These are phyloP conservation scores for Lippia alba DNA, from an alignment of 305 asterid genomes.

Conservation along the genomic window DNA sequence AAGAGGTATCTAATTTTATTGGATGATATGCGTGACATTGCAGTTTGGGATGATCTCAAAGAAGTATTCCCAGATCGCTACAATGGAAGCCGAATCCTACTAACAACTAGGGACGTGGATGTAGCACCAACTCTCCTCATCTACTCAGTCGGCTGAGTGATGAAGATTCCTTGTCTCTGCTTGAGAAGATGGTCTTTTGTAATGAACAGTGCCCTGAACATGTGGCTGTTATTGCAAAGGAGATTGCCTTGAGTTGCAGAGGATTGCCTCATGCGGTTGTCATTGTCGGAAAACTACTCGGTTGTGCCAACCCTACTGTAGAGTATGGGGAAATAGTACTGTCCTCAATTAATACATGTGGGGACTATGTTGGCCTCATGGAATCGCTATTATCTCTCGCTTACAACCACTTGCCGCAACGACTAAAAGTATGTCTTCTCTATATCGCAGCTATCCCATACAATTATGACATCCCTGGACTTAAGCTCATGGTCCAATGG, in stretches of 20 bases:
- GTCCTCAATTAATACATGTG: background rate
- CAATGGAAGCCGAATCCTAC: too few species aligned
- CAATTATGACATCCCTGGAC: background rate
- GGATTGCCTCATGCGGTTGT: too few species aligned
- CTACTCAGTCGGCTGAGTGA: too few species aligned
- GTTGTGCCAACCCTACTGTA: background rate
- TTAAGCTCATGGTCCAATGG: conserved; percentile 27
- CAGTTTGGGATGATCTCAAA: too few species aligned
- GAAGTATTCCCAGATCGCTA: too few species aligned
- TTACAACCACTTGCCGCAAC: conserved; percentile 23
- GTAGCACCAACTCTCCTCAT: too few species aligned
- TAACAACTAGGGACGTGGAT: too few species aligned
- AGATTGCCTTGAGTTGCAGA: background rate
- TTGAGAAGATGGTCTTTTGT: too few species aligned
- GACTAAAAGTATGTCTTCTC: conserved; percentile 27
- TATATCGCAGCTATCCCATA: conserved; percentile 26
- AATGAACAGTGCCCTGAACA: too few species aligned
- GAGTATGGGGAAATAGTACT: background rate
- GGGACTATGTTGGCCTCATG: background rate
- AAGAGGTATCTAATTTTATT: background rate
- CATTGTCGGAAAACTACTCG: background rate
- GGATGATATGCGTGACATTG: too few species aligned
- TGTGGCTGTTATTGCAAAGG: too few species aligned
- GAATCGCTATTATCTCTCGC: background rate
- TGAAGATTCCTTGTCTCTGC: too few species aligned